Base-by-base conservation (phyloP, 208 protist genomes). In the Trypanosoma mega region DNA sequence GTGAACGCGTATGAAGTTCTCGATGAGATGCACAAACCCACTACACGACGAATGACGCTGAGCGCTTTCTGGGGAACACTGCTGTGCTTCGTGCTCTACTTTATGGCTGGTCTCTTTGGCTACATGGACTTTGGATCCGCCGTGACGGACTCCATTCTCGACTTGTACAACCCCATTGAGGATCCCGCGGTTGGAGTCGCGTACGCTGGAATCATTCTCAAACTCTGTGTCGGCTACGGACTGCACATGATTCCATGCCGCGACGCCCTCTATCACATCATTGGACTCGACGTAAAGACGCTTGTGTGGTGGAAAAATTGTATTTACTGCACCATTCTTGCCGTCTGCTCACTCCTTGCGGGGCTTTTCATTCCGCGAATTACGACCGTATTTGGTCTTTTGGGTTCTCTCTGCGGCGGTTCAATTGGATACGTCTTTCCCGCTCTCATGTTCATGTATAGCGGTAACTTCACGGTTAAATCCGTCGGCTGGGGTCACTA, bases 351-450 rank as follows among this genome's bases (percentile, higher is more conserved):
- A 2, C 68, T 92, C 4, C 45, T 90, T n/a, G 41, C 50, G 1
- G 87, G 82, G 18, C 72, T 94, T 2, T 85, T 92, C 39, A 85
- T 94, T 41, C 84, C 84, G 8, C 60, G 68, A 37, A 76, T 94
- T 26, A 80, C 64, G 29, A 57, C 80, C 11, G 80, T 89, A 31
- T 92, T 94, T 65, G 80, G 78, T 24, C 74, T 92, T 7, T 56
- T 92, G 26, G 88, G 88, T 16, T 63, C 70, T 36, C 63, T 92
- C 33, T 86, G 64, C 36, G 80, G 82, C 43, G 80, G 80, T 12
- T 87, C 80, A 55, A 74, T 94, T 34, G 78, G 74, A 29, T 94
- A 83, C 43, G 60, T 92, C 16, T 87, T 87, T 49, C 88, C 88
- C 1, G 65, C 88, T 18, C 41, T 82, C 23, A 78, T 92, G 62